Evolutionary conservation across 345 rosid species (phyloP), one percentile per base, ranked within the genome.

Genomic region (Pseudoturritis turrita): DNA sequence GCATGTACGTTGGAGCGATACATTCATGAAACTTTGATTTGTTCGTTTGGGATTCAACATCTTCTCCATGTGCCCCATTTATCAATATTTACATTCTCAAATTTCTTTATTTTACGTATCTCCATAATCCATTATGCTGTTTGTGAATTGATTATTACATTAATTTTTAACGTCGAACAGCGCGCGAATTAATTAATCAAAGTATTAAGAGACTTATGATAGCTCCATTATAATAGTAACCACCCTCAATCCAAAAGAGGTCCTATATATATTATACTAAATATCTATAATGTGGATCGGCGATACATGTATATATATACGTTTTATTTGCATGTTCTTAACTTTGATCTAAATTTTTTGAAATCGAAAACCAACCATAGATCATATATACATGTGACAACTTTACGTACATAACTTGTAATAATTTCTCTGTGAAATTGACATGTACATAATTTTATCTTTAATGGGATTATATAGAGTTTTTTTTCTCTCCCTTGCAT

Each of bases 51-150:
- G 26, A 52, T 43, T 68, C 62, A 50, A 67, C 70, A 31, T 68
- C 66, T 67, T 52, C 35, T 51, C 57, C 73, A 75, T 43, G 63
- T 68, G 74, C 68, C 28, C 21, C 7, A 58, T 22, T 21, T 58
- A 57, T 49, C 15, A 28, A 28, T 47, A 47, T 28, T 36, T 43
- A 15, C 43, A 14, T 64, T 25, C 49, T 63, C 57, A 19, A 0
- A 8, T 17, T 53, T 35, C 11, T 17, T 35, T 12, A 3, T 72
- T 44, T 36, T 9, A 33, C 37, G 5, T 15, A 25, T 25, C 9
- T 61, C 14, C 17, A 13, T 37, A 36, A 58, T 60, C 19, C 17
- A 5, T 37, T 47, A 58, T 58, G 35, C 25, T 35, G 36, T 40
- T 45, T 52, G 12, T 52, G 13, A 6, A 18, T 25, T 52, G 18